Percentiles rank a stretch among this genome's conserved stretches.
These are phyloP conservation scores for Teratosphaeria pseudoeucalypti DNA, from an alignment of 2,329 filamentous ascomycete genomes.

Conservation along the genomic window DNA sequence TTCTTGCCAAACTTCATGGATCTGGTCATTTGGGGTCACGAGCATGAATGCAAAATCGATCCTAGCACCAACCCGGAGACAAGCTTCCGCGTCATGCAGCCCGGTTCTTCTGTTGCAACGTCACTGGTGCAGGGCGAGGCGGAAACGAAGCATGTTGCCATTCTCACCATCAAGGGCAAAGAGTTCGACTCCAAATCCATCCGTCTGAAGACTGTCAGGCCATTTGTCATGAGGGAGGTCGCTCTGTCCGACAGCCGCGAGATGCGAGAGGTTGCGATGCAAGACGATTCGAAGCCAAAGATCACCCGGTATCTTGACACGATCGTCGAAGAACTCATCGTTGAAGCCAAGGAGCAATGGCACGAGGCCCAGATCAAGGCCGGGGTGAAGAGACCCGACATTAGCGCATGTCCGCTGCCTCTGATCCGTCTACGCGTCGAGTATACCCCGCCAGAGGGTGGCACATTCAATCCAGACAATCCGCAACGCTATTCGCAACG, in stretches of 20 bases:
- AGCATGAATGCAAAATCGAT: conserved; percentile 90
- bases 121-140: conserved; percentile 85
- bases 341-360: conserved; percentile 75
- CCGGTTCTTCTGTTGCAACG: conserved; percentile 90
- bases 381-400: conserved; percentile 41
- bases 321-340: conserved; percentile 78
- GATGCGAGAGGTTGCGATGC: conserved; percentile 59
- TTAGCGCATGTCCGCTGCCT: conserved; percentile 50
- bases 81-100: conserved; percentile 92
- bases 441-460: conserved; percentile 73
- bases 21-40: conserved; percentile 90
- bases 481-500: conserved; percentile 92
- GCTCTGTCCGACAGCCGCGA: conserved; percentile 62
- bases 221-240: conserved; percentile 80
- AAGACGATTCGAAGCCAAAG: conserved; percentile 68
- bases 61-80: conserved; percentile 75
- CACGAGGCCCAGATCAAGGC: conserved; percentile 36
- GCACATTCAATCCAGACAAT: conserved; percentile 83
- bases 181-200: conserved; percentile 67
- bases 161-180: conserved; percentile 74
- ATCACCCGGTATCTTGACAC: conserved; percentile 66
- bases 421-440: conserved; percentile 86
- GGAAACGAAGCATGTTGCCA: conserved; percentile 79
- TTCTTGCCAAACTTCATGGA: conserved; percentile 88
- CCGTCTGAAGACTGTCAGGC: conserved; percentile 76